Base-by-base conservation (phyloP, 129 eudicot genomes). In the Scalesia atractyloides region DNA sequence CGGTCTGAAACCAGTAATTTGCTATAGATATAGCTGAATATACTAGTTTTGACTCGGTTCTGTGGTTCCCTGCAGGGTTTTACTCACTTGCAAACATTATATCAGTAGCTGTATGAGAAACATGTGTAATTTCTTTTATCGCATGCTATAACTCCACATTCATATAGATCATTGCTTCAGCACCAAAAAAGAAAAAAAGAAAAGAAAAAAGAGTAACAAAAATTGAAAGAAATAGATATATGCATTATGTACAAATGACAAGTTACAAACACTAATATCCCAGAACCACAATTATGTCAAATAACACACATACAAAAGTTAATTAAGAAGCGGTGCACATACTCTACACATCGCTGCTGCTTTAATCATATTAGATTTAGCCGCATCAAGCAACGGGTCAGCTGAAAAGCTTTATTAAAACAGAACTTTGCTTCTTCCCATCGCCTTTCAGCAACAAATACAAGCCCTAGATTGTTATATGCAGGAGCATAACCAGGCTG, bases 401-500 rank as follows among this genome's bases (percentile, higher is more conserved):
- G 78, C 80, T 87, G 86, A 66, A 86, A 73, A 39, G 97, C 99
- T 80, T 88, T 90, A 73, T 78, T 76, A 64, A 94, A 94, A 80
- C 96, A 90, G 80, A 76, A 90, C 47, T 88, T 90, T 12, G 97
- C 97, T 75, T 90, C 96, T 76, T 94, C 96, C 83, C 88, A 86
- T 63, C 78, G 70, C 68, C 92, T 82, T 83, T 94, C 93, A 14
- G 98, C 96, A 34, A 94, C 94, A 80, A 86, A 94, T 10, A 90
- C 97, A 44, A 90, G 97, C 59, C 99, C 99, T 33, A 94, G 83
- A 83, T 94, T 90, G 84, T 94, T 90, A 75, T 86, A 94, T 0
- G 99, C 99, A 36, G 97, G 97, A 0, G 99, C 99, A 22, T 94
- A 94, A 56, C 99, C 99, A 5, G 99, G 97, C 66, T 81, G 91